A percentile compares a stretch with the other conserved stretches of the same genome.
Conservation (phyloP, 2,329 filamentous ascomycete genomes). For the Paraconiothyrium brasiliense region DNA sequence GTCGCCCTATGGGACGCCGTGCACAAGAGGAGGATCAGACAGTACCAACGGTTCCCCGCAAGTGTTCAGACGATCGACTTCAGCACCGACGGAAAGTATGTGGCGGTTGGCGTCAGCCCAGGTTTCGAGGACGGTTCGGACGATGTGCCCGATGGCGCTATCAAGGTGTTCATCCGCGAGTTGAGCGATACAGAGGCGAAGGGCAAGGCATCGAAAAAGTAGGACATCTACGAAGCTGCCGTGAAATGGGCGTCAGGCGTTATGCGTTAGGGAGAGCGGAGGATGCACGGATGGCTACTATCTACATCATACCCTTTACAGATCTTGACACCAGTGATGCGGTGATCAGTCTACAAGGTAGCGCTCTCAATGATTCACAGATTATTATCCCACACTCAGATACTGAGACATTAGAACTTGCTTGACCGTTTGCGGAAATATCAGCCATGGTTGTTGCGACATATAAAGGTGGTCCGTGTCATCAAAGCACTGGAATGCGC, state of each 20-base stretch:
- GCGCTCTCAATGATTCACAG: not conserved
- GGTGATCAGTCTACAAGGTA: not conserved
- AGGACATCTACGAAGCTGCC: conserved; percentile 6
- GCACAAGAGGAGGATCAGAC: conserved; percentile 86
- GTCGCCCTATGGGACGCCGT: conserved; percentile 94
- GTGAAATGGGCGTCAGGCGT: conserved; percentile 20
- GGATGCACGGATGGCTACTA: not conserved
- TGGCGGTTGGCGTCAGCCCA: conserved; percentile 84
- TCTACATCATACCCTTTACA: conserved; percentile 5
- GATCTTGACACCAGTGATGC: not conserved
- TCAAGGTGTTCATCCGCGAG: conserved; percentile 83
- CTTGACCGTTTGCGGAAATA: not conserved
- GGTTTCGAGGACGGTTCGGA: conserved; percentile 90
- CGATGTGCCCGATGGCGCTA: conserved; percentile 74
- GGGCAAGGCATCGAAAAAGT: conserved; percentile 73
- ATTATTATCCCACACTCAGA: not conserved
- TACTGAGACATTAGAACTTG: not conserved
- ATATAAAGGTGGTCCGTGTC: not conserved
- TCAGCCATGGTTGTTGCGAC: not conserved
- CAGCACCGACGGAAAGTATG: conserved; percentile 76
- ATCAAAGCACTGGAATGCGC: not conserved
- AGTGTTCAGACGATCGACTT: conserved; percentile 82
- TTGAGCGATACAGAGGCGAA: conserved; percentile 88
- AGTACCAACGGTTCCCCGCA: conserved; percentile 85
- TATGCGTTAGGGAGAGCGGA: conserved; percentile 13